Percentiles rank a stretch among this genome's conserved stretches.
Evolutionary conservation across 148 eudicot species (phyloP).

Genomic region (Talinum fruticosum): DNA sequence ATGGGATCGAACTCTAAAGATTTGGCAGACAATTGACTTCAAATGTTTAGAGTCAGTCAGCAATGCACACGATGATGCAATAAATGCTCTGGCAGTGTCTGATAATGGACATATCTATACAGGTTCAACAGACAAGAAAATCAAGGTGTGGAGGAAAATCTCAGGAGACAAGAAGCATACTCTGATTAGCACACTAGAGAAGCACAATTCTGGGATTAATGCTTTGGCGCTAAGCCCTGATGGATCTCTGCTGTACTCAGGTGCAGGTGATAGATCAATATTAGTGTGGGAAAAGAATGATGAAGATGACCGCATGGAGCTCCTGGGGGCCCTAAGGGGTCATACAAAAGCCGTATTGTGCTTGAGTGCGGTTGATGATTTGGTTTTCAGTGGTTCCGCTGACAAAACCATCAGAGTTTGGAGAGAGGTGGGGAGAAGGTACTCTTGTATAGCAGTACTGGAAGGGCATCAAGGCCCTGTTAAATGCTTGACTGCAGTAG

Average conservation of each 20-base stretch:
- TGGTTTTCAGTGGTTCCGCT: slow-evolving; percentile 78
- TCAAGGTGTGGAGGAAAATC: slow-evolving; percentile 65
- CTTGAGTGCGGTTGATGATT: slow-evolving; percentile 41
- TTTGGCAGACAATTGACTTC: slow-evolving; percentile 67
- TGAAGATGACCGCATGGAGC: slow-evolving; percentile 37
- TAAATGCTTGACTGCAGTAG: slow-evolving; percentile 58
- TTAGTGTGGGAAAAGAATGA: slow-evolving; percentile 62
- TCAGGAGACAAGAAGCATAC: slow-evolving; percentile 46
- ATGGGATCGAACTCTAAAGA: slow-evolving; percentile 76
- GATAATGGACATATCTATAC: slow-evolving; percentile 59
- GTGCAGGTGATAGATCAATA: slow-evolving; percentile 63
- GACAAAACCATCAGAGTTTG: slow-evolving; percentile 82
- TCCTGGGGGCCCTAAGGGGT: slow-evolving; percentile 54
- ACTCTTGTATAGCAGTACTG: slow-evolving; percentile 63
- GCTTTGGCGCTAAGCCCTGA: slow-evolving; percentile 63
- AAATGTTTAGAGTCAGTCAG: slow-evolving; percentile 71
- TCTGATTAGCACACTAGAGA: slow-evolving; percentile 45
- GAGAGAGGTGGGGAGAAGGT: slow-evolving; percentile 45
- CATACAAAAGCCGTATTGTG: slow-evolving; percentile 71
- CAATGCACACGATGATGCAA: slow-evolving; percentile 88
- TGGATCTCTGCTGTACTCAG: slow-evolving; percentile 65
- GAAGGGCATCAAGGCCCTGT: slow-evolving; percentile 82
- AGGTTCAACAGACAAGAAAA: slow-evolving; percentile 76
- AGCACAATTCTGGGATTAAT: slow-evolving; percentile 72
- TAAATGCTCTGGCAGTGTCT: slow-evolving; percentile 62